Conservation (phyloP, 306 rosid genomes). For the Abrus precatorius region DNA sequence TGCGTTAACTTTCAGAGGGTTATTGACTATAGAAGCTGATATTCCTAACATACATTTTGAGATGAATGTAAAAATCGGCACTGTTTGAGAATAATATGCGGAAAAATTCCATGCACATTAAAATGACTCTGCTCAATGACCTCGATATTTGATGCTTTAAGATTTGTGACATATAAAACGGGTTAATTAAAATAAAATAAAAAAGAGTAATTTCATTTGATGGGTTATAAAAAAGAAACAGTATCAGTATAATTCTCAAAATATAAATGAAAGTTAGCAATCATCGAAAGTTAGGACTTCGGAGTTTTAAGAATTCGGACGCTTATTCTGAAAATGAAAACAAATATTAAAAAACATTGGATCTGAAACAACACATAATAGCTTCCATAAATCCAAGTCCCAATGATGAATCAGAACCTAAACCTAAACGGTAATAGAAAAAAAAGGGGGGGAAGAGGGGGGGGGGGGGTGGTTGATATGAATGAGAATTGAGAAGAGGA, state of each 20-base stretch:
- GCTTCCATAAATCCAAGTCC: constrained; percentile 16
- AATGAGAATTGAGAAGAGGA: constrained; percentile 5
- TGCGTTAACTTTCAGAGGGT: background rate
- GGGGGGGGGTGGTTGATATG: background rate
- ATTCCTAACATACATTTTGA: background rate
- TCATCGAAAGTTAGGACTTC: background rate
- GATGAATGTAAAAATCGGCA: background rate
- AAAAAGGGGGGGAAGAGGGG: background rate
- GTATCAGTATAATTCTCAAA: background rate
- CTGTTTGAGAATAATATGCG: background rate
- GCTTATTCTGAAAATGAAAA: background rate
- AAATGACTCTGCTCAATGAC: background rate
- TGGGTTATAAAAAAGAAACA: background rate
- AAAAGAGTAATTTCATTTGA: background rate
- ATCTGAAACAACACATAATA: background rate
- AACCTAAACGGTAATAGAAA: background rate
- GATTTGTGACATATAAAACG: background rate
- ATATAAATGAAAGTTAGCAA: background rate
- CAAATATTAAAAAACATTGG: background rate
- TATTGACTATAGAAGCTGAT: background rate
- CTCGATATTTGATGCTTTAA: background rate
- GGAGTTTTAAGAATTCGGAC: background rate
- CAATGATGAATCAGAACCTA: constrained; percentile 5
- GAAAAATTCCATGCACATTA: background rate
- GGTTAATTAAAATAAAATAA: background rate